A percentile compares a stretch with the other conserved stretches of the same genome.
phyloP scores from a whole-genome alignment of 164 flowering plant genomes.

The Pachysandra terminalis region DNA sequence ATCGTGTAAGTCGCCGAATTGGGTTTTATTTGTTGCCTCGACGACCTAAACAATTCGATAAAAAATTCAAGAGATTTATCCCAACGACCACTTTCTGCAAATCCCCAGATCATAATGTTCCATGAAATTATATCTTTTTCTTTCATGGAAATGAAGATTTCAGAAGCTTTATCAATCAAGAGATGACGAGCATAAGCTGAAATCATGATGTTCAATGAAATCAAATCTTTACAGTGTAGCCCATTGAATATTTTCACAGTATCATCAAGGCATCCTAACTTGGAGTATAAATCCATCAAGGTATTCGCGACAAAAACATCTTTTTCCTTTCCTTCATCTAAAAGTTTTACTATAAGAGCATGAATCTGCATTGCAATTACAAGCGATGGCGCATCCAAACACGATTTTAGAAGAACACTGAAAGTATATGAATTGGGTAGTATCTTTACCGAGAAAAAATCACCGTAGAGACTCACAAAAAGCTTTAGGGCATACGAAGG shows the following conservation, averaged over 20 bases:
- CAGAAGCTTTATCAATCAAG: conserved; percentile 23
- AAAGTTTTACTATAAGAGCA: conserved; percentile 19
- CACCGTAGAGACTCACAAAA: conserved; percentile 14
- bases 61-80: conserved; percentile 23
- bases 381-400: conserved; percentile 17
- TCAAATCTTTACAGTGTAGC: conserved; percentile 25
- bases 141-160: conserved; percentile 16
- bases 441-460: conserved; percentile 14
- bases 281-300: conserved; percentile 25
- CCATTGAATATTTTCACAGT: conserved; percentile 27
- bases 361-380: conserved; percentile 20
- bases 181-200: conserved; percentile 16
- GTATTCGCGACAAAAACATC: conserved; percentile 21
- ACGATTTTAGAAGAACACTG: conserved; percentile 22
- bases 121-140: conserved; percentile 29
- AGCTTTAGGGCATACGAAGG: conserved; percentile 17
- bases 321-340: conserved; percentile 10
- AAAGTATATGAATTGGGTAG: conserved; percentile 29
- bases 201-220: conserved; percentile 28
- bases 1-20: conserved; percentile 20
- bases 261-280: conserved; percentile 21
- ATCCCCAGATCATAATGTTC: conserved; percentile 27
- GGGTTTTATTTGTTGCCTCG: conserved; percentile 10
- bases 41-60: conserved; percentile 7
- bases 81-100: conserved; percentile 23